phyloP scores from a whole-genome alignment of 1,139 yeast species.

The Blastobotrys malaysiensis region DNA sequence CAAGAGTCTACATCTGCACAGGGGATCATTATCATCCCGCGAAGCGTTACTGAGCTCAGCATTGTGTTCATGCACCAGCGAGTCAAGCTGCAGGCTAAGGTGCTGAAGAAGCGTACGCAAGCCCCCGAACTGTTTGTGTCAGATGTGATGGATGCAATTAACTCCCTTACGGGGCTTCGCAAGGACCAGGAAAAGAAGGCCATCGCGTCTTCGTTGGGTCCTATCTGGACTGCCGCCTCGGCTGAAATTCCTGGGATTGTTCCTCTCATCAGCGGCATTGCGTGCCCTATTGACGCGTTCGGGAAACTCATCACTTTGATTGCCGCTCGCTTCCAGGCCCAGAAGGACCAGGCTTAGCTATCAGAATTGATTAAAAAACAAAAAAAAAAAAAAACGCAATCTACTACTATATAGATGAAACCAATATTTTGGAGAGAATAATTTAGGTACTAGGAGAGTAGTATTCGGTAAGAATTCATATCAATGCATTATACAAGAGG shows the following conservation, averaged over 20 bases:
- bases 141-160: not conserved
- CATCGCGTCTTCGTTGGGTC: constrained; percentile 4
- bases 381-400: not conserved
- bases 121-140: not conserved
- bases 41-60: constrained; percentile 18
- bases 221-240: constrained; percentile 10
- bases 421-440: not conserved
- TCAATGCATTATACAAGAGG: not conserved
- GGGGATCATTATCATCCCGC: constrained; percentile 12
- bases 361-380: no score
- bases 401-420: not conserved
- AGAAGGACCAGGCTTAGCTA: not conserved
- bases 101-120: constrained; percentile 2
- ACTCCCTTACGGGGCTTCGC: not conserved
- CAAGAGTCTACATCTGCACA: constrained; percentile 1
- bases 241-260: constrained; percentile 18
- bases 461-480: not conserved
- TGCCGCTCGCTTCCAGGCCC: not conserved
- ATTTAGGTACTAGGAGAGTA: not conserved
- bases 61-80: constrained; percentile 11
- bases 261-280: constrained; percentile 27
- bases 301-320: constrained; percentile 12
- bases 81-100: constrained; percentile 5
- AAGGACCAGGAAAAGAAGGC: constrained; percentile 4
- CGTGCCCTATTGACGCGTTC: constrained; percentile 22